Evolutionary conservation across 2,329 filamentous ascomycete species (phyloP), one percentile per base, ranked within the genome.

Genomic region (Penicillium sp.): DNA sequence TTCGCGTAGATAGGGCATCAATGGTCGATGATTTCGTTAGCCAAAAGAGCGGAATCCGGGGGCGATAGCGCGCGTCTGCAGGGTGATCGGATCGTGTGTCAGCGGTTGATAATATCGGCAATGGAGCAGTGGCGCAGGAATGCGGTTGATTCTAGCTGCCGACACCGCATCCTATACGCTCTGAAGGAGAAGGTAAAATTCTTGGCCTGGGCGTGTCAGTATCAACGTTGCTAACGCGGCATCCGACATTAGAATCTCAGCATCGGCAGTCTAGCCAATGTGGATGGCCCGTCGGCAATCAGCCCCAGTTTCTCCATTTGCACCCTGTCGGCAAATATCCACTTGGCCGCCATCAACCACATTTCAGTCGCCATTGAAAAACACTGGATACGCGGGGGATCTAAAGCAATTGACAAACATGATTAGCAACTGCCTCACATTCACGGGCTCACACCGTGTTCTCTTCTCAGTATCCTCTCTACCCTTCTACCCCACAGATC

Each of bases 231-330:
- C 42, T 61, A 51, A 37, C 17, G 3, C n/a, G 45, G 55, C 45
- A 22, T 24, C 51, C 49, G 38, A 61, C 51, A 65, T 63, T 61
- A 58, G 59, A 47, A 54, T 54, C 35, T 54, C 37, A 22, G 5
- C 58, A 49, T 68, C 66, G 66, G 66, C 66, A 60, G 40, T 47
- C 35, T 42, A 56, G 59, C 64, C 66, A 68, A 68, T 68, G 37
- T 58, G 28, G 5, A 44, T 2, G n/a, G 35, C 24, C 28, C 56
- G 49, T 68, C 66, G 66, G 66, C 64, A 66, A 67, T 60, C 55
- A 50, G 38, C 45, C 53, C 45, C 12, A 9, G 7, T 17, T 47
- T 30, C 17, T 10, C 26, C 38, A 15, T 38, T 17, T 24, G 53
- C n/a, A 51, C 50, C 56, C 53, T 58, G 40, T 64, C 63, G 61